Base-by-base conservation (phyloP, 768 basidiomycete genomes). In the Dictyophora rubrovolvata region DNA sequence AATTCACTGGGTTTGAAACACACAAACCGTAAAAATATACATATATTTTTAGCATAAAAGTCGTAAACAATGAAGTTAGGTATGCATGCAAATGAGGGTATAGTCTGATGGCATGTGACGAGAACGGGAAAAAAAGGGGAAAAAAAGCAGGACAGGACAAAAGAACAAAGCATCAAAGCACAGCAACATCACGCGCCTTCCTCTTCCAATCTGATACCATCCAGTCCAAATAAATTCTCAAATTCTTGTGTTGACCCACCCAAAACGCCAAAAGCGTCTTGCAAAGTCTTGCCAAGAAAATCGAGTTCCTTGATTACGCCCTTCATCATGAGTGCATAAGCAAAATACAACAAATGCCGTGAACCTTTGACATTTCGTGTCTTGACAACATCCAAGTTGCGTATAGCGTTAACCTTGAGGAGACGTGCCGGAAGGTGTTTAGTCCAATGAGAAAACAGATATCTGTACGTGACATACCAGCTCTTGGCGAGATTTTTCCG, bases 251-350 rank as follows among this genome's bases (percentile, higher is more conserved):
- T 77, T 18, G 79, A 81, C 61, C 91, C 84, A 6, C 91, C 90
- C 62, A 96, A 92, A 4, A 94, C 90, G 10, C 95, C 95, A 69
- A 96, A 99, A 10, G 90, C 86, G 54, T 85, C 82, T 68, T 98
- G 95, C 60, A 95, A 74, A 22, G 83, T 87, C 42, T 71, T 71
- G 0, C 96, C 95, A 1, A 98, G 75, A 55, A 74, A 79, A 56
- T 96, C 92, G 14, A 99, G 79, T 66, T 97, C 92, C 54, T 82
- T 78, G 9, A 93, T 96, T 42, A 96, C 89, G 7, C 93, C 92
- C 69, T 91, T 87, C 92, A 96, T 94, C 56, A 90, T 88, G 60
- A 93, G 75, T 0, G 90, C 90, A 65, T 97, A 98, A 1, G 93
- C 93, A 65, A 95, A 94, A 73, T 91, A 97, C 18, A 98, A 77